Base-by-base conservation (phyloP, 139 green algal genomes). In the Chlorella sp. region DNA sequence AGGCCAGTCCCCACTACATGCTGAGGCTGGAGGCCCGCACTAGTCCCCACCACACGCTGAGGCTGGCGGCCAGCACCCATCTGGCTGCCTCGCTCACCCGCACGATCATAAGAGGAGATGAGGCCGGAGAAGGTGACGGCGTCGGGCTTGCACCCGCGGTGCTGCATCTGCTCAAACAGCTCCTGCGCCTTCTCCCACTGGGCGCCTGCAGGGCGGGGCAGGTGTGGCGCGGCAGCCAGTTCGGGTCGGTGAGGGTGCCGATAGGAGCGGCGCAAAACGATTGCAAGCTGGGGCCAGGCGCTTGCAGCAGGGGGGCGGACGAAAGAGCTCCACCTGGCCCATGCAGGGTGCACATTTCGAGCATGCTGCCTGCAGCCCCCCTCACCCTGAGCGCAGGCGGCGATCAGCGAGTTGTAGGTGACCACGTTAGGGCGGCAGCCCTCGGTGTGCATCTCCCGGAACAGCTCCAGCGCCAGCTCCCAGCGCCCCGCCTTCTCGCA, bases 51-150 rank as follows among this genome's bases (percentile, higher is more conserved):
- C n/a, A n/a, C n/a, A n/a, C n/a, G n/a, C n/a, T n/a, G n/a, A n/a
- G n/a, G n/a, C n/a, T n/a, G n/a, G n/a, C n/a, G n/a, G n/a, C n/a
- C n/a, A n/a, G n/a, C n/a, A n/a, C n/a, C n/a, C n/a, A n/a, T n/a
- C n/a, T n/a, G n/a, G n/a, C 30, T 4, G 22, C 8, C 64, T 6
- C 8, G n/a, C 72, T 3, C 72, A 30, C 88, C 90, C 38, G 84
- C 84, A 9, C 92, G 90, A 69, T 96, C 94, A 68, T 92, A 95
- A 0, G 94, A 93, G 32, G 85, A 92, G 84, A 98, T 96, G 7
- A 98, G 90, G 11, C 93, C 92, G 19, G 93, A 96, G 90, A 95
- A 98, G 1, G 95, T 97, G 46, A 98, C 94, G 22, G 95, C 91
- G 79, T 98, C 95, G 14, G 96, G 95, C 26, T 87, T 82, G 85